phyloP scores from a whole-genome alignment of 1,139 yeast species.

The Yamadazyma diddensiae region DNA sequence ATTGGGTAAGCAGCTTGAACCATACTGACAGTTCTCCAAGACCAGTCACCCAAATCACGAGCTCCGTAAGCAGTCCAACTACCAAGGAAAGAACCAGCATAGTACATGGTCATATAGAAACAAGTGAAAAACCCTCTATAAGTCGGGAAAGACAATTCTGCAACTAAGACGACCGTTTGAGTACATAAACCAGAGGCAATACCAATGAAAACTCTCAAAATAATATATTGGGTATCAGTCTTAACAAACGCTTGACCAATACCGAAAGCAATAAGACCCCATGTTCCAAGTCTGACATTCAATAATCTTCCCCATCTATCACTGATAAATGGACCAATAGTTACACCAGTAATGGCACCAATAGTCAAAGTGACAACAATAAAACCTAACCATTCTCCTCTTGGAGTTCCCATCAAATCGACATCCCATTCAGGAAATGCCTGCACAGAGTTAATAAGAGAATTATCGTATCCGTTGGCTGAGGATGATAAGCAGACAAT shows the following conservation, averaged over 20 bases:
- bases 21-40: slow-evolving; percentile 44
- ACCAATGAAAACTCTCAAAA: slow-evolving; percentile 55
- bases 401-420: slow-evolving; percentile 13
- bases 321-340: not conserved
- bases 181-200: slow-evolving; percentile 61
- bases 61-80: slow-evolving; percentile 55
- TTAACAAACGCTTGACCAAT: slow-evolving; percentile 3
- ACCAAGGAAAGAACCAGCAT: slow-evolving; percentile 58
- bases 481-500: slow-evolving; percentile 16
- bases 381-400: slow-evolving; percentile 20
- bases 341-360: slow-evolving; percentile 19
- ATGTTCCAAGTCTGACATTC: not conserved
- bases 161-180: slow-evolving; percentile 56
- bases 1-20: slow-evolving; percentile 51
- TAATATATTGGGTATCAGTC: slow-evolving; percentile 31
- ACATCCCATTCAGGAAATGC: slow-evolving; percentile 15
- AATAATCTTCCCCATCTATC: slow-evolving; percentile 2
- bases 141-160: slow-evolving; percentile 58
- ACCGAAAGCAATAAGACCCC: not conserved
- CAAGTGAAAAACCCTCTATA: slow-evolving; percentile 59
- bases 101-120: slow-evolving; percentile 55
- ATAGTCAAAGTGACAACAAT: slow-evolving; percentile 18
- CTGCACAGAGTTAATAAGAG: slow-evolving; percentile 18
- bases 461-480: slow-evolving; percentile 20
- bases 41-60: slow-evolving; percentile 42